These are phyloP conservation scores for Aspergillus ochraceoroseus DNA, from an alignment of 2,329 filamentous ascomycete genomes.

Conservation along the genomic window DNA sequence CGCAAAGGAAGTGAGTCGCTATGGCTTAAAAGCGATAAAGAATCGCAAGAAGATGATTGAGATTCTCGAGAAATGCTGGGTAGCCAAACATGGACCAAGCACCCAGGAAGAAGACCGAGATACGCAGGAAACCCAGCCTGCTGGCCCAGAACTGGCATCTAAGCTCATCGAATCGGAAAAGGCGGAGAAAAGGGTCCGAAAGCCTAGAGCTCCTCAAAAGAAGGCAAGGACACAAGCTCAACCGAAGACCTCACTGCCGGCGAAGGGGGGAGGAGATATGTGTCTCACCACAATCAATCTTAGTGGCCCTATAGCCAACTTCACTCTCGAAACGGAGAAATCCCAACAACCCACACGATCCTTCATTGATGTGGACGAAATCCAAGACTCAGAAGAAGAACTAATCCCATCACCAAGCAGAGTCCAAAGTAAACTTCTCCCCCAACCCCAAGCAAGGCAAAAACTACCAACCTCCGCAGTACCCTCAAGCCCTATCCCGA, in stretches of 20 bases:
- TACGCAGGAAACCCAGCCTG: constrained; percentile 4
- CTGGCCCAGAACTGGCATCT: neutral
- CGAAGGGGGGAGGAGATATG: neutral
- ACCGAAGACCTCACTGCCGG: too few species aligned
- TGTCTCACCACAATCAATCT: too few species aligned
- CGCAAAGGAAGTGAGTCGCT: constrained; percentile 57
- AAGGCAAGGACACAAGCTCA: neutral
- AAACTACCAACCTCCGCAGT: constrained; percentile 13
- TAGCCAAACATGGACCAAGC: constrained; percentile 48
- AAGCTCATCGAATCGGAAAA: too few species aligned
- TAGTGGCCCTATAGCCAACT: too few species aligned
- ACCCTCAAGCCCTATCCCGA: constrained; percentile 14
- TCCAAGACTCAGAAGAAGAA: constrained; percentile 39
- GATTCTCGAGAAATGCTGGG: constrained; percentile 66
- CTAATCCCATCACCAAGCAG: constrained; percentile 24
- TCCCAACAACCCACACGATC: constrained; percentile 10
- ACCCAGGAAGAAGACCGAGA: constrained; percentile 24
- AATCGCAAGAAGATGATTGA: constrained; percentile 64
- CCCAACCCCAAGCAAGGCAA: constrained; percentile 17
- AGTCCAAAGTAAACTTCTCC: constrained; percentile 18
- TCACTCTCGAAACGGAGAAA: neutral
- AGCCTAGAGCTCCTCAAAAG: neutral
- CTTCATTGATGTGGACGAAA: constrained; percentile 34
- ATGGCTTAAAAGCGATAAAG: constrained; percentile 69
- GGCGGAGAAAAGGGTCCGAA: neutral